Evolutionary conservation across 345 rosid species (phyloP), one percentile per base, ranked within the genome.

Genomic region (Leavenworthia alabamica): DNA sequence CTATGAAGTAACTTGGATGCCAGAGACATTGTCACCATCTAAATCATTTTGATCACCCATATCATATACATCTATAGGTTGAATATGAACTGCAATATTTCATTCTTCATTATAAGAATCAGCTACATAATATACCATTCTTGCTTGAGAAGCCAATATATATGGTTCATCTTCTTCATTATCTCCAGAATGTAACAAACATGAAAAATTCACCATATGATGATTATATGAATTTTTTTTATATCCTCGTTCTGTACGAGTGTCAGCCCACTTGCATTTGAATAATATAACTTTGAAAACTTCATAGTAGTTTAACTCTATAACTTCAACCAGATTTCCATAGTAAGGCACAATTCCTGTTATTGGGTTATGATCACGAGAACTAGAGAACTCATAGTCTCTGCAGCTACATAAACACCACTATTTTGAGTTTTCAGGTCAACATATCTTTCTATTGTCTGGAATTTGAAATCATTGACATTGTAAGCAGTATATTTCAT

Each of bases 1-100:
- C n/a, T n/a, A n/a, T n/a, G 84, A 86, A 29, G 33, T 2, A 29
- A 29, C 10, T 0, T 2, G 8, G 33, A 7, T 29, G 33, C 3
- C 9, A 37, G 8, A 16, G 8, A 0, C 17, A n/a, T 0, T n/a
- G 1, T n/a, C 42, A 37, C 17, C 42, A 13, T n/a, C 19, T 14
- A 5, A 14, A 6, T 39, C 4, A 39, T 39, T 2, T 39, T 5
- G 19, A 5, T 39, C 43, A 6, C 19, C 19, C 43, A 39, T 39
- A 7, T 39, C 43, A 39, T 39, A 39, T 6, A 39, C 9, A 9
- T 39, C 9, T 39, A 17, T 39, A 39, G 43, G 19, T 6, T 39
- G 43, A 39, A 39, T 0, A 39, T 39, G 43, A 39, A 39, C 19
- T 13, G 43, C 19, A n/a, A n/a, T n/a, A n/a, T 37, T 37, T 16